Percentiles rank a stretch among this genome's conserved stretches.
These are phyloP conservation scores for Wickerhamiella infanticola DNA, from an alignment of 1,139 yeast genomes.

Conservation along the genomic window DNA sequence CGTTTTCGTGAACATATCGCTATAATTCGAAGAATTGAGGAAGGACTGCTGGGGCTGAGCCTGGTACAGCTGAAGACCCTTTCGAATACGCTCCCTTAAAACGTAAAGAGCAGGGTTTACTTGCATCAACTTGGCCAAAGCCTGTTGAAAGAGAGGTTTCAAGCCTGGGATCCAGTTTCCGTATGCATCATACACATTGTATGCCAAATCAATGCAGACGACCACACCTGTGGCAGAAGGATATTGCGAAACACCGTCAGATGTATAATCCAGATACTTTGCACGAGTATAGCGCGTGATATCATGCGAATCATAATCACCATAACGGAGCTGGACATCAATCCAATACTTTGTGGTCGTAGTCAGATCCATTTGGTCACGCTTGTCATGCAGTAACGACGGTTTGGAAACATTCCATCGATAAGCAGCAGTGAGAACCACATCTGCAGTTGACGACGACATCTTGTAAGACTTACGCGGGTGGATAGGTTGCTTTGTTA, in stretches of 20 bases:
- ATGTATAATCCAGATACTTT: constrained; percentile 81
- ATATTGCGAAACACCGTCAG: constrained; percentile 70
- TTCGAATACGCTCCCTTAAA: constrained; percentile 80
- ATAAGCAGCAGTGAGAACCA: constrained; percentile 57
- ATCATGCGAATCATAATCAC: constrained; percentile 96
- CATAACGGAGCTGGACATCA: constrained; percentile 88
- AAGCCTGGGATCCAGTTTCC: constrained; percentile 97
- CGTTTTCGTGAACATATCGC: constrained; percentile 68
- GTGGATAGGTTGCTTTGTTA: constrained; percentile 84
- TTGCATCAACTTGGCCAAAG: constrained; percentile 89
- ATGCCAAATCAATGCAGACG: constrained; percentile 85
- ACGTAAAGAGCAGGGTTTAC: constrained; percentile 90
- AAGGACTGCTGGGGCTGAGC: constrained; percentile 89
- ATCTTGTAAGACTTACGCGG: constrained; percentile 95
- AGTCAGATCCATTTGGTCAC: constrained; percentile 24
- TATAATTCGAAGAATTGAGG: constrained; percentile 75
- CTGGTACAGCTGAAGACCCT: constrained; percentile 85
- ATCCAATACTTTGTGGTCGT: constrained; percentile 76
- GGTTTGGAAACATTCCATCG: constrained; percentile 83
- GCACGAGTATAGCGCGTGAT: constrained; percentile 89
- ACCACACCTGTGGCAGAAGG: constrained; percentile 91
- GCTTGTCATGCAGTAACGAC: constrained; percentile 41
- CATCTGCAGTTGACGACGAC: constrained; percentile 92
- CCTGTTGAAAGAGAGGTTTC: constrained; percentile 77
- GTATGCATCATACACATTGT: constrained; percentile 89